Evolutionary conservation across 2,329 filamentous ascomycete genomes (phyloP), one percentile per base, ranked within the genome.

Genomic region (Cryoendolithus antarcticus): DNA sequence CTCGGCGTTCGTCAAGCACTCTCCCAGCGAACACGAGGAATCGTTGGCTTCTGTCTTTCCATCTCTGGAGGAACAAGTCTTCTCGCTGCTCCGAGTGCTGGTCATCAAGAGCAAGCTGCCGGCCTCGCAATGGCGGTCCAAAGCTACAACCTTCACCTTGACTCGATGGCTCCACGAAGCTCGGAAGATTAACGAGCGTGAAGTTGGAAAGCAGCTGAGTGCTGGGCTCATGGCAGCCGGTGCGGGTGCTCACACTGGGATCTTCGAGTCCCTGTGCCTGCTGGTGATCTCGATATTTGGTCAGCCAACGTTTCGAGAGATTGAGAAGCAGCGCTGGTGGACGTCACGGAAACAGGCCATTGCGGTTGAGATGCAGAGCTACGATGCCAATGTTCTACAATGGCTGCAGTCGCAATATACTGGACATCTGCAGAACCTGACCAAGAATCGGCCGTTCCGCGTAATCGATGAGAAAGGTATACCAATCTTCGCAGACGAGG

Each of bases 381-480:
- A 54, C 40, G 54, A 58, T 41, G 44, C 45, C 11, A 46, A 57
- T 12, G 49, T 60, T n/a, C 43, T 55, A 11, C 56, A 56, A 32
- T 55, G 51, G 48, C 52, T 54, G 30, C 51, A 57, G 15, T 57
- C 57, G 3, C 53, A 50, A 31, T 39, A 53, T 6, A 44, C 49
- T 10, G 51, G 52, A 9, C 48, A 50, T n/a, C 40, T 61, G 37
- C 51, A 52, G 19, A 45, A 44, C 9, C 30, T 60, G 21, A 46
- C 50, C 4, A 48, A 41, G 9, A 41, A 52, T 28, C 50, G 51
- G 6, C 58, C 58, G 39, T 74, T 96, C 47, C 69, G 96, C 55
- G 78, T 83, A 55, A 73, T 74, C 44, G 75, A 74, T 44, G 77
- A 75, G 48, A 68, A 73, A 39, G 72, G 70, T 54, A 82, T 93